phyloP scores from a whole-genome alignment of 129 eudicot species.

The Saposhnikovia divaricata region DNA sequence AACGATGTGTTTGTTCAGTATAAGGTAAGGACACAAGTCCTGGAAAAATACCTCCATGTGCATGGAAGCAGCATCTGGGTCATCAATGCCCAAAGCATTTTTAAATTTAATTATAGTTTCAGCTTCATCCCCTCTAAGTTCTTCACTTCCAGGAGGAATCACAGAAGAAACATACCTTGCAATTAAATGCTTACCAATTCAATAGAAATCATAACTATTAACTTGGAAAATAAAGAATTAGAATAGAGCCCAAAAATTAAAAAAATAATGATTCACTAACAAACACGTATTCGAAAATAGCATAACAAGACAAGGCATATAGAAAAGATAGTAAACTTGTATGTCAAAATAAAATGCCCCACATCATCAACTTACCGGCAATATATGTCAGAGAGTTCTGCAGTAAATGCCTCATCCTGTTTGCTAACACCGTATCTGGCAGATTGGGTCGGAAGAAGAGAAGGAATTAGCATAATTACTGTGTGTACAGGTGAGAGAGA shows the following conservation, averaged over 20 bases:
- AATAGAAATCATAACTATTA: background rate
- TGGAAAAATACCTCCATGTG: slow-evolving; percentile 78
- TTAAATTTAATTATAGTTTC: slow-evolving; percentile 69
- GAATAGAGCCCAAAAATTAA: background rate
- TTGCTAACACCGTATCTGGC: slow-evolving; percentile 92
- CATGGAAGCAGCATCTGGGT: slow-evolving; percentile 98
- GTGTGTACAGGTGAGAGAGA: background rate
- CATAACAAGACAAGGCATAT: background rate
- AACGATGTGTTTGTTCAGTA: slow-evolving; percentile 10
- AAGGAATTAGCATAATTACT: background rate
- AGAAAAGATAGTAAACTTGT: background rate
- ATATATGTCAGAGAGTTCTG: slow-evolving; percentile 83
- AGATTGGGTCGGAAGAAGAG: slow-evolving; percentile 6
- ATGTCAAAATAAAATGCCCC: background rate
- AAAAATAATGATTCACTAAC: background rate
- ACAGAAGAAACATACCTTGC: slow-evolving; percentile 71
- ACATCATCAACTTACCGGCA: slow-evolving; percentile 45
- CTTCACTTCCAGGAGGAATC: slow-evolving; percentile 75
- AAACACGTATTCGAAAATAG: background rate
- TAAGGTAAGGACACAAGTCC: slow-evolving; percentile 4
- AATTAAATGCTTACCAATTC: background rate
- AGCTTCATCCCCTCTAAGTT: slow-evolving; percentile 83
- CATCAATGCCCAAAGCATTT: slow-evolving; percentile 85
- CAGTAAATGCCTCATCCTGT: slow-evolving; percentile 78
- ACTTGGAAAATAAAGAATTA: background rate